phyloP scores from a whole-genome alignment of 2,329 filamentous ascomycete genomes.

The Monilinia vaccinii-corymbosi region DNA sequence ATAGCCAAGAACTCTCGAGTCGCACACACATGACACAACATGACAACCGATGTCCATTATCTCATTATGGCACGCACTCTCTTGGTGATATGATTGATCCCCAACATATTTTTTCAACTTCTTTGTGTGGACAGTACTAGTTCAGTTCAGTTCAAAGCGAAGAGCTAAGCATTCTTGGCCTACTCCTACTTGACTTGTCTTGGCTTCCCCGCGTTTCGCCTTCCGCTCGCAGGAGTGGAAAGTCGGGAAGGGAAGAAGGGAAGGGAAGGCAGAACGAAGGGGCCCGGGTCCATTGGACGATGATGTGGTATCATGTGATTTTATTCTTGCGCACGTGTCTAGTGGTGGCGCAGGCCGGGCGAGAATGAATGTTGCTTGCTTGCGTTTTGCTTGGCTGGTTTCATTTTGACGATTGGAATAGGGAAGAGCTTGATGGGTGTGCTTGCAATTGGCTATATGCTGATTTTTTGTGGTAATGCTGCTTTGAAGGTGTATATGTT shows the following conservation, averaged over 20 bases:
- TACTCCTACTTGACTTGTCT: neutral
- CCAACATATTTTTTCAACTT: neutral
- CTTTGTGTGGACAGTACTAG: slow-evolving; percentile 1
- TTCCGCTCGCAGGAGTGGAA: neutral
- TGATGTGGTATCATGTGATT: neutral
- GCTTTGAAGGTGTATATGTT: too few relatives aligned
- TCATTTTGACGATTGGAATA: neutral
- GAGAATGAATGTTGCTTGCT: neutral
- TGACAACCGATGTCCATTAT: neutral
- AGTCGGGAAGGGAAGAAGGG: neutral
- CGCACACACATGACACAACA: neutral
- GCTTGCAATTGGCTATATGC: neutral
- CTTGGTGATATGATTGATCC: neutral
- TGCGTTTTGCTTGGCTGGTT: neutral
- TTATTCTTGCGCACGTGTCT: neutral
- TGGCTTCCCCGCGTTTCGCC: neutral
- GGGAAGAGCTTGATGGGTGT: neutral
- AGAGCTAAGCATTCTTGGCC: neutral
- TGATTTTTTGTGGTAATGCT: too few relatives aligned
- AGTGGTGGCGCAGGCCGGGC: neutral
- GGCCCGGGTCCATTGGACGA: neutral
- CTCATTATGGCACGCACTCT: neutral
- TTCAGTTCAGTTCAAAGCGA: neutral
- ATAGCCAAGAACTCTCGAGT: neutral
- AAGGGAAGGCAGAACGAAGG: neutral